phyloP scores from a whole-genome alignment of 768 basidiomycete species.

The Psilocybe cyanescens region DNA sequence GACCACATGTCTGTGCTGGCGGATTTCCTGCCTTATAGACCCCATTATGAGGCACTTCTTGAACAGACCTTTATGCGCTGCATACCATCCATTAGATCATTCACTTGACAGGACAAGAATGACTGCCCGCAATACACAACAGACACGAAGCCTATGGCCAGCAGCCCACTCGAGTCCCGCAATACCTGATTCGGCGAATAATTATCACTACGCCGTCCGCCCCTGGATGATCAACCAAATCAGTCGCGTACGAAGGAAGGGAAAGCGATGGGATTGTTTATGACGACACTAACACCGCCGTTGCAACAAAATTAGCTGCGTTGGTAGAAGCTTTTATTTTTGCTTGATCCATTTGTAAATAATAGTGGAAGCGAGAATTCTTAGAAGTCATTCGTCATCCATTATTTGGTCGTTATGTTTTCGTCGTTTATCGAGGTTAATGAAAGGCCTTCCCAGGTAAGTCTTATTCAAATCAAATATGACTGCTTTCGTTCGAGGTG shows the following conservation, averaged over 20 bases:
- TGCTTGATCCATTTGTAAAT: background rate
- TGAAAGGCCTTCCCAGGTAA: conserved; percentile 32
- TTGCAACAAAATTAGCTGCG: background rate
- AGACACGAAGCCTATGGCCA: too few relatives aligned
- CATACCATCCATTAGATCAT: conserved; percentile 33
- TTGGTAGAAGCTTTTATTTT: background rate
- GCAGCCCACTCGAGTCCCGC: too few relatives aligned
- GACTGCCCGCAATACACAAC: too few relatives aligned
- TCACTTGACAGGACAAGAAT: conserved; percentile 16
- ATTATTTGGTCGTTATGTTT: background rate
- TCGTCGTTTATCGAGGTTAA: conserved; percentile 9
- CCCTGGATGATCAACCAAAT: background rate
- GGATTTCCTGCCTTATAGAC: conserved; percentile 34
- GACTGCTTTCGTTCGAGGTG: conserved; percentile 23
- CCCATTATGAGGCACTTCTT: conserved; percentile 32
- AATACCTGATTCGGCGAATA: too few relatives aligned
- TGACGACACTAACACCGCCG: background rate
- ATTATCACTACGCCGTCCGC: too few relatives aligned
- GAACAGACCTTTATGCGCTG: conserved; percentile 35
- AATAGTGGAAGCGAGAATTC: background rate
- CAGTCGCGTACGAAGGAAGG: background rate
- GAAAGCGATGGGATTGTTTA: background rate
- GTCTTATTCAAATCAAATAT: conserved; percentile 28
- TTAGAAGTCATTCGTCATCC: background rate
- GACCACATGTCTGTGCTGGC: conserved; percentile 34